Base-by-base conservation (phyloP, 2,329 filamentous ascomycete genomes). In the Aquanectria penicillioides region DNA sequence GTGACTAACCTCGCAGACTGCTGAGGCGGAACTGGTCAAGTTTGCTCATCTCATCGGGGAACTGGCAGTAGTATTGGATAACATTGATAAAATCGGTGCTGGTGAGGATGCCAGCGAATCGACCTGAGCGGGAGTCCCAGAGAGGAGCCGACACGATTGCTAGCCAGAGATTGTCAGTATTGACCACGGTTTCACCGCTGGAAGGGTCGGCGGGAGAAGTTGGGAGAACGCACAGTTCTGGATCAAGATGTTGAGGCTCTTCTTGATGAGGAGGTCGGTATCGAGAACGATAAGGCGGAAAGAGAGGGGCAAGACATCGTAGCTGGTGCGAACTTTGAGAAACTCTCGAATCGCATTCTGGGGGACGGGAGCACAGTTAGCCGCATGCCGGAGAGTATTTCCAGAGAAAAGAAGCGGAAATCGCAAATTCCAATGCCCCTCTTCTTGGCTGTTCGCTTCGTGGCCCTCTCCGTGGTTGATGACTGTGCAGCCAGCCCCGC, bases 31-130 rank as follows among this genome's bases (percentile, higher is more conserved):
- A 97, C 75, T 97, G 92, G 67, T 98, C 95, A 69, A 99, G 91
- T 73, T 94, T 89, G 65, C 89, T 88, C 61, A 98, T 86, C 57
- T 94, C 91, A 66, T 97, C 92, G 3, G 94, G 95, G 69, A 95
- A 96, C 77, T 98, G 94, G 83, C 93, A 97, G 81, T 99, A 98
- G 78, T 99, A 99, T 75, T 98, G 94, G 34, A 99, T 97, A 56
- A 99, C 90, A 73, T 99, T 99, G 79, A 99, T 96, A 76, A 95
- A 99, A 78, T 99, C 95, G 61, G 93, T 97, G 63, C 93, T 95
- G 23, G 95, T 99, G 65, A 99, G 84, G 44, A 99, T 86, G 33
- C 95, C 95, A 34, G 94, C 95, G 77, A 98, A 99, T 29, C 91
- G 93, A 22, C 94, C 97, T 4, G 89, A 92, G 65, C 91, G 90